These are phyloP conservation scores for Arachis monticola DNA, from an alignment of 331 rosid species.

Conservation along the genomic window DNA sequence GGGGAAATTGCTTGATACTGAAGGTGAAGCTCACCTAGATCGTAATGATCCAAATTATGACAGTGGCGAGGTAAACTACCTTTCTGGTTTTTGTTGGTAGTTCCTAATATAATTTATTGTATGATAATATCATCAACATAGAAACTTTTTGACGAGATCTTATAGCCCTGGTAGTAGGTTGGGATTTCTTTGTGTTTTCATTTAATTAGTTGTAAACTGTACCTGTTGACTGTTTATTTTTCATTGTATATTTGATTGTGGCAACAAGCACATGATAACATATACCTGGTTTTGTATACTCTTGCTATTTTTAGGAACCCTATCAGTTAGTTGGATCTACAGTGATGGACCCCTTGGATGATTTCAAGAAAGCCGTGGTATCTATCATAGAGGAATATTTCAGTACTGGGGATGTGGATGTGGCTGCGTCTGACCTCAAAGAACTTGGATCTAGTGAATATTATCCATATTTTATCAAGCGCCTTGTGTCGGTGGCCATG, in stretches of 20 bases:
- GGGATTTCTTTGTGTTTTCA: neutral
- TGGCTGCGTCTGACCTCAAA: slow-evolving; percentile 87
- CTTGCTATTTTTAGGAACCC: slow-evolving; percentile 70
- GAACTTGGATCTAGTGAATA: slow-evolving; percentile 91
- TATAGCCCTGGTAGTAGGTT: neutral
- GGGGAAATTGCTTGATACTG: slow-evolving; percentile 83
- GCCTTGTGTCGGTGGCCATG: slow-evolving; percentile 94
- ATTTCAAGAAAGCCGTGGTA: slow-evolving; percentile 85
- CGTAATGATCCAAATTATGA: slow-evolving; percentile 84
- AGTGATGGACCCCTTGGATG: slow-evolving; percentile 85
- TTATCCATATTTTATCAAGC: slow-evolving; percentile 89
- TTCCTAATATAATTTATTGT: neutral
- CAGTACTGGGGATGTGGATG: slow-evolving; percentile 81
- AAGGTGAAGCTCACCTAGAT: slow-evolving; percentile 62
- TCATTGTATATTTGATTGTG: neutral
- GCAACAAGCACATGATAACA: slow-evolving; percentile 21
- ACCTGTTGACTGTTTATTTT: neutral
- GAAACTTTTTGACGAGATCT: neutral
- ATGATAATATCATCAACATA: neutral
- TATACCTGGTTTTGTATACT: neutral
- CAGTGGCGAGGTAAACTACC: slow-evolving; percentile 74
- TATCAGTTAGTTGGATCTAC: slow-evolving; percentile 90
- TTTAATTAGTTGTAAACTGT: neutral
- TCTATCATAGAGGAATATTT: slow-evolving; percentile 89
- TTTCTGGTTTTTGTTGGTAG: slow-evolving; percentile 8